phyloP scores from a whole-genome alignment of 2,329 filamentous ascomycete species.

The Trichoderma atroviride region DNA sequence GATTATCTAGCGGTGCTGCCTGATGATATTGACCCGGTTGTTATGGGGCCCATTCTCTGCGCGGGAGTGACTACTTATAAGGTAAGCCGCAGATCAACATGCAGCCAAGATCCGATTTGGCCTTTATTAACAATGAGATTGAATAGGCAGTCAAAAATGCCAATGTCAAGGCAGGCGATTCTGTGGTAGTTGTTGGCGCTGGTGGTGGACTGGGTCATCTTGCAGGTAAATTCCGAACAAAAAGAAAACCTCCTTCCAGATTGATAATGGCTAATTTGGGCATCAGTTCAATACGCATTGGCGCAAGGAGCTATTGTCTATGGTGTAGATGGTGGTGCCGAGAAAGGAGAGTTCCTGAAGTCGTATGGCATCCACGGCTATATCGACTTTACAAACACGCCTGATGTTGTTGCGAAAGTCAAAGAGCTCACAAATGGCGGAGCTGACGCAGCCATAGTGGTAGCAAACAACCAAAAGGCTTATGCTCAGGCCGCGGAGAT shows the following conservation, averaged over 20 bases:
- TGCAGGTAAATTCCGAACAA: slow-evolving; percentile 18
- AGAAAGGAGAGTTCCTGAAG: slow-evolving; percentile 28
- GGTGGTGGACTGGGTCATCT: slow-evolving; percentile 29
- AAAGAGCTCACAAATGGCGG: slow-evolving; percentile 26
- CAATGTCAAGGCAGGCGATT: slow-evolving; percentile 29
- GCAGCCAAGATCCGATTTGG: accelerated
- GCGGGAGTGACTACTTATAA: slow-evolving; percentile 31
- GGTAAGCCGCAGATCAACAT: neutral
- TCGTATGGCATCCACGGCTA: slow-evolving; percentile 22
- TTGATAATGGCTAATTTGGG: neutral
- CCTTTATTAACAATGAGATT: neutral
- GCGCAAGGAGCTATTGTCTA: slow-evolving; percentile 28
- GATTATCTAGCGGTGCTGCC: slow-evolving; percentile 25
- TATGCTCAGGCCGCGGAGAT: slow-evolving; percentile 29
- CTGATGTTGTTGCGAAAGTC: slow-evolving; percentile 9
- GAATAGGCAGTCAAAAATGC: slow-evolving; percentile 29
- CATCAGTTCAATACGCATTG: slow-evolving; percentile 28
- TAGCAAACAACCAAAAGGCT: slow-evolving; percentile 27
- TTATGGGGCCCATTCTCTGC: slow-evolving; percentile 27
- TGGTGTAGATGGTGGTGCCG: slow-evolving; percentile 24
- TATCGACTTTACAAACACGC: slow-evolving; percentile 28
- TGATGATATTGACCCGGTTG: slow-evolving; percentile 28
- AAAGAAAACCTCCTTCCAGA: accelerated
- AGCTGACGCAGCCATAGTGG: slow-evolving; percentile 29
- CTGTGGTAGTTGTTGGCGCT: slow-evolving; percentile 27